These are phyloP conservation scores for Bisporella sp. DNA, from an alignment of 2,329 filamentous ascomycete species.

Conservation along the genomic window DNA sequence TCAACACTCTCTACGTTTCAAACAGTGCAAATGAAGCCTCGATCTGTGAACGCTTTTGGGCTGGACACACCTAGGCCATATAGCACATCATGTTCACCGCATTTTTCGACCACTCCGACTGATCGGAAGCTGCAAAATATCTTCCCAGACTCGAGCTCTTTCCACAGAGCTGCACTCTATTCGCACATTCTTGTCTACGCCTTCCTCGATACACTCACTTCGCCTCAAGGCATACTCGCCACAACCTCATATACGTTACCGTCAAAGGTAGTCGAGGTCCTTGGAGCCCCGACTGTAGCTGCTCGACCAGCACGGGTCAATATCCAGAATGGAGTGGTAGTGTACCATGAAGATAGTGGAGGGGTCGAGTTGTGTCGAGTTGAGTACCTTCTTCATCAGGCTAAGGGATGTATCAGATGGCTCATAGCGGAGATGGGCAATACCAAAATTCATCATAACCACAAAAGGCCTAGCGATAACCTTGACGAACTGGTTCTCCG, in stretches of 20 bases:
- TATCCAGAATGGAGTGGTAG: background rate
- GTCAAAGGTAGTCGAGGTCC: background rate
- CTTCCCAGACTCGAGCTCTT: slow-evolving; percentile 17
- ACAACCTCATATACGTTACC: background rate
- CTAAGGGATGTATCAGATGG: background rate
- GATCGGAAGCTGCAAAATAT: slow-evolving; percentile 11
- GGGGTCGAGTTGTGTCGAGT: background rate
- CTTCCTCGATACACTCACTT: slow-evolving; percentile 8
- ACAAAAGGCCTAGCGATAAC: background rate
- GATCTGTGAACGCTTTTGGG: background rate
- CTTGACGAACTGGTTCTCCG: background rate
- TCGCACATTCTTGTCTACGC: slow-evolving; percentile 21
- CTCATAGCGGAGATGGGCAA: background rate
- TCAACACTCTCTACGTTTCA: background rate
- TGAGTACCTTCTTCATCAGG: background rate
- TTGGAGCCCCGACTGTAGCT: background rate
- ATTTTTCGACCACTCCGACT: background rate
- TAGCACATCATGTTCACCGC: background rate
- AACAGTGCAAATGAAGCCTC: background rate
- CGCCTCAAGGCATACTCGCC: background rate
- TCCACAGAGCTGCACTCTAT: slow-evolving; percentile 19
- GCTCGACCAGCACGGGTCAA: background rate
- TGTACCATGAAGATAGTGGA: background rate
- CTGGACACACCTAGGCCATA: background rate
- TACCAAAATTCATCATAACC: background rate